phyloP scores from a whole-genome alignment of 2,329 filamentous ascomycete genomes.

The Hymenoscyphus linearis region DNA sequence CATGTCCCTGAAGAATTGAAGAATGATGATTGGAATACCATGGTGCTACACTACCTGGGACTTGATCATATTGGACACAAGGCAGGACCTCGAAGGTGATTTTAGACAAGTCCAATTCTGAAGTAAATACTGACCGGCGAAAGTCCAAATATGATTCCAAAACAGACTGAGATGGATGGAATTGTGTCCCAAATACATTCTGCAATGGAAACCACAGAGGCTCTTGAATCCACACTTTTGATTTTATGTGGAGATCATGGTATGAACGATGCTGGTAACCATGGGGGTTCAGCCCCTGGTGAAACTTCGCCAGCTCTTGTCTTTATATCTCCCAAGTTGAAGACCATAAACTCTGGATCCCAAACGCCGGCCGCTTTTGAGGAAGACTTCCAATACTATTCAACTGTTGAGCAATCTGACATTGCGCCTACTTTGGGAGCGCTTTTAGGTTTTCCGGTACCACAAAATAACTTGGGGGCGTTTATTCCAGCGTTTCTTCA shows the following conservation, averaged over 20 bases:
- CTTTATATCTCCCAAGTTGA: conserved; percentile 83
- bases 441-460: conserved; percentile 79
- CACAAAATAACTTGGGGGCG: conserved; percentile 84
- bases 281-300: conserved; percentile 87
- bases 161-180: conserved; percentile 89
- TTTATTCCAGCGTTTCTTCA: conserved; percentile 74
- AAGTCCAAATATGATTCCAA: conserved; percentile 85
- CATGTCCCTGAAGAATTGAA: conserved; percentile 74
- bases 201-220: conserved; percentile 63
- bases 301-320: conserved; percentile 91
- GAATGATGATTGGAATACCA: conserved; percentile 79
- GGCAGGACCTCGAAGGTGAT: conserved; percentile 74
- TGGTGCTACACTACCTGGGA: conserved; percentile 93
- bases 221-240: conserved; percentile 74
- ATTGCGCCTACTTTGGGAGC: conserved; percentile 84
- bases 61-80: conserved; percentile 98
- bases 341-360: conserved; percentile 42
- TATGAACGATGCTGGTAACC: conserved; percentile 99
- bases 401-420: conserved; percentile 86
- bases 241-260: conserved; percentile 91
- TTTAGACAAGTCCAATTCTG: background rate
- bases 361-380: conserved; percentile 52
- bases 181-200: conserved; percentile 72
- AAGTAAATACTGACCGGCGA: conserved; percentile 15
- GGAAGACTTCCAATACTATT: conserved; percentile 79